phyloP scores from a whole-genome alignment of 73 alveolate species.

The Paramecium pentaurelia region DNA sequence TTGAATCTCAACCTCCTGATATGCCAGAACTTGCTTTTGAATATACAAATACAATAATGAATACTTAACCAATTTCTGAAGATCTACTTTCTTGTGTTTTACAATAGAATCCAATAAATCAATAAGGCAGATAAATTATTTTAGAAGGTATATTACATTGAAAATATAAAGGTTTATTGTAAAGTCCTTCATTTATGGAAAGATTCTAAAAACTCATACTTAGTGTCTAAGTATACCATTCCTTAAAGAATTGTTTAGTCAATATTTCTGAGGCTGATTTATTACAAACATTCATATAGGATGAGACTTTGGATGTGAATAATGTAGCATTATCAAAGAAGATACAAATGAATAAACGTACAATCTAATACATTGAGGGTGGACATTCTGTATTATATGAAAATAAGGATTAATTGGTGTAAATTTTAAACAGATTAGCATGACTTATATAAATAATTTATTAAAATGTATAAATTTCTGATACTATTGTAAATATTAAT shows the following conservation, averaged over 20 bases:
- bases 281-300: neutral
- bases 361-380: constrained; percentile 30
- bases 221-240: neutral
- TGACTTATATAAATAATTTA: neutral
- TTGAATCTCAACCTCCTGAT: neutral
- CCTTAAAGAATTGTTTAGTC: constrained; percentile 30
- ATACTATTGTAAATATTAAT: neutral
- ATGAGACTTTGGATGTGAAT: constrained; percentile 41
- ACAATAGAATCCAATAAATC: neutral
- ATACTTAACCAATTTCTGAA: neutral
- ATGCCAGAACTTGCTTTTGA: constrained; percentile 23
- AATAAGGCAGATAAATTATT: neutral
- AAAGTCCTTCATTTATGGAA: constrained; percentile 34
- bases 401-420: neutral
- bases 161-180: neutral
- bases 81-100: neutral
- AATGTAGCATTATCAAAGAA: constrained; percentile 40
- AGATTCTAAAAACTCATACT: constrained; percentile 8
- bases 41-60: constrained; percentile 12
- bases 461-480: neutral
- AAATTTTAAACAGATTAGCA: neutral
- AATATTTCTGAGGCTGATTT: constrained; percentile 10
- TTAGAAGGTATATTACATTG: neutral
- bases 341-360: neutral
- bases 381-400: constrained; percentile 30